Evolutionary conservation across 2,329 filamentous ascomycete genomes (phyloP).

Genomic region (Botrytis deweyae): DNA sequence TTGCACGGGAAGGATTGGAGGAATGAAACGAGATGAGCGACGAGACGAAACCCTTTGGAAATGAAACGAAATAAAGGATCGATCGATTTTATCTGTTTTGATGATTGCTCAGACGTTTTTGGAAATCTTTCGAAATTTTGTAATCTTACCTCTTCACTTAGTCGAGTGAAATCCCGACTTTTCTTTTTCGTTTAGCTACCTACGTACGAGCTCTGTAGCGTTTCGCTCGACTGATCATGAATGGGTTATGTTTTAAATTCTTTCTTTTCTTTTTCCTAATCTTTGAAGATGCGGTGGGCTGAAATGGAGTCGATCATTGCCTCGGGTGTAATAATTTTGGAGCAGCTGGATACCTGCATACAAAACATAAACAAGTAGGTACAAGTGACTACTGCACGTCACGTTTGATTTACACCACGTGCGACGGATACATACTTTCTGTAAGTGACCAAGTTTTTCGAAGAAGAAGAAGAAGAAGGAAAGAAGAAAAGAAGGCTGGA

Average conservation of each 20-base stretch:
- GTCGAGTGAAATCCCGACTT: background rate
- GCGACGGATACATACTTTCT: slow-evolving; percentile 16
- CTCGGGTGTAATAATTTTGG: background rate
- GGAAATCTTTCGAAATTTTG: background rate
- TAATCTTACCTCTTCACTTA: background rate
- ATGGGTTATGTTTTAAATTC: background rate
- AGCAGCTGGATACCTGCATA: slow-evolving; percentile 14
- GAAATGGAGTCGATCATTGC: slow-evolving; percentile 12
- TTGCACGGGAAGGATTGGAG: slow-evolving; percentile 15
- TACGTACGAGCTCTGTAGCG: background rate
- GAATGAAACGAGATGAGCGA: slow-evolving; percentile 15
- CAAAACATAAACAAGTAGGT: slow-evolving; percentile 6
- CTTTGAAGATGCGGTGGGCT: background rate
- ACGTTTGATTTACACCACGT: slow-evolving; percentile 18
- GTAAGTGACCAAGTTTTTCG: background rate
- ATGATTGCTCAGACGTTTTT: background rate
- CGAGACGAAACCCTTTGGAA: slow-evolving; percentile 5
- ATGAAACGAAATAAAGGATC: background rate
- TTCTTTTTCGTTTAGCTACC: background rate
- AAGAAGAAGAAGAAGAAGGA: background rate
- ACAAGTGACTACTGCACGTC: slow-evolving; percentile 19
- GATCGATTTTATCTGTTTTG: background rate
- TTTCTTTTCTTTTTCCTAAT: background rate
- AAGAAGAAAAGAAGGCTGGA: background rate
- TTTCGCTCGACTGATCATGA: background rate